phyloP scores from a whole-genome alignment of 2,329 filamentous ascomycete genomes.

The Sporothrix pseudoabietina region DNA sequence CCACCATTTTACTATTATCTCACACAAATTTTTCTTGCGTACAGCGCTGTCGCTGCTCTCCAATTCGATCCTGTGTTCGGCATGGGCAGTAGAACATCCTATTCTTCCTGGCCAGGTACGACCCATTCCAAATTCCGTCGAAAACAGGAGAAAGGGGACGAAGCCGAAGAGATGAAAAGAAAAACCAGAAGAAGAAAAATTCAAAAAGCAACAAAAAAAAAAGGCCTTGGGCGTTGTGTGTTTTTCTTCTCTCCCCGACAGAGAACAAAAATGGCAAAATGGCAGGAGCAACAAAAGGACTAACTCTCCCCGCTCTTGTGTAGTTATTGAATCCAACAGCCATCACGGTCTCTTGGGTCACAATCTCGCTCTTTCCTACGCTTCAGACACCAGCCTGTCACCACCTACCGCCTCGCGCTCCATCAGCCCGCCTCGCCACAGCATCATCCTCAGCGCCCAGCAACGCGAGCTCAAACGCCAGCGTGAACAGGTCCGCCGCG shows the following conservation, averaged over 20 bases:
- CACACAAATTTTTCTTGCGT: constrained; percentile 23
- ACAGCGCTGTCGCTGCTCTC: constrained; percentile 34
- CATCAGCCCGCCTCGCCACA: constrained; percentile 56
- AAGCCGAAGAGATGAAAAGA: constrained; percentile 1
- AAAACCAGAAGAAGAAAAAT: background rate
- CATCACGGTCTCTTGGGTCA: constrained; percentile 47
- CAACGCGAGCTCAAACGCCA: constrained; percentile 65
- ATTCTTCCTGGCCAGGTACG: constrained; percentile 35
- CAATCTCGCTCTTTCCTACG: constrained; percentile 50
- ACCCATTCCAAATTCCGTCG: constrained; percentile 10
- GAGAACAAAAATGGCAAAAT: background rate
- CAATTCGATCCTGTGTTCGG: constrained; percentile 35
- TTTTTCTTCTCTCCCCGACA: constrained; percentile 10
- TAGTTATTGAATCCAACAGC: constrained; percentile 41
- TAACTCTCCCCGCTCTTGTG: constrained; percentile 24
- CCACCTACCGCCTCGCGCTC: constrained; percentile 55
- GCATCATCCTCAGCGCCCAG: constrained; percentile 55
- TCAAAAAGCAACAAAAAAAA: background rate
- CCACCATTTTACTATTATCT: constrained; percentile 22
- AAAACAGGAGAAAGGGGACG: constrained; percentile 12
- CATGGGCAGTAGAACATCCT: constrained; percentile 34
- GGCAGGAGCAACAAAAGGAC: constrained; percentile 33
- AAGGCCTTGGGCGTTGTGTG: background rate
- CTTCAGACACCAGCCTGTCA: constrained; percentile 56
- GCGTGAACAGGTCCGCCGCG: constrained; percentile 60